Base-by-base conservation (phyloP, 495 filamentous ascomycete species). In the Immersiella caudata region DNA sequence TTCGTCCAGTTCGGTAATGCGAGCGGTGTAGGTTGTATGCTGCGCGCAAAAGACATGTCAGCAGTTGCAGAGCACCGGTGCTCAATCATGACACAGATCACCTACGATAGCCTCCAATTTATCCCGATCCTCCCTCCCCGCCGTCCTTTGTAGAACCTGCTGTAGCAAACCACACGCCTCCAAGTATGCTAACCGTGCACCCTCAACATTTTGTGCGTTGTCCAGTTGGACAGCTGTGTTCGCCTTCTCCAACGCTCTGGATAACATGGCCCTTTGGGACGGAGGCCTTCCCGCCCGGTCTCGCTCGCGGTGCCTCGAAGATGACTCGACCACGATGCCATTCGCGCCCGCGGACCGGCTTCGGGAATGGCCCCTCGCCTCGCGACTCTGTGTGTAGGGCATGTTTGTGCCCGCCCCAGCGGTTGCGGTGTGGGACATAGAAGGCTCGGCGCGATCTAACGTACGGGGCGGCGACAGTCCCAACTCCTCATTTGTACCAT, bases 191-290 rank as follows among this genome's bases (percentile, higher is more conserved):
- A 92, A 87, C 81, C 95, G 90, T 29, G 95, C 95, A 25, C 93
- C 93, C 75, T 95, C 93, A 70, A 94, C 91, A 75, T 97, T 97
- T 71, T 94, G 91, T 4, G 92, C 93, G 81, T 97, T 96, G 76
- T 99, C 95, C 33, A 98, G 86, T 63, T 96, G 84, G 18, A 99
- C 95, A 8, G 95, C 95, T 24, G 92, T 95, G 71, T 97, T 97
- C 46, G 95, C 95, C 78, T 97, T 97, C 71, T 96, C 89, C 51
- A 99, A 80, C 7, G 95, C 95, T 73, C 90, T 93, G 4, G 93
- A 95, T 20, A 99, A 83, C 91, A 97, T 97, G 24, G 88, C 88
- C 79, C 96, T 97, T 73, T 97, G 91, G 1, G 91, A 93, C 11
- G 79, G 79, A 49, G 77, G 76, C 64, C 82, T 84, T 29, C 60